Base-by-base conservation (phyloP, 306 rosid species). In the Cicer pinnatifidum region DNA sequence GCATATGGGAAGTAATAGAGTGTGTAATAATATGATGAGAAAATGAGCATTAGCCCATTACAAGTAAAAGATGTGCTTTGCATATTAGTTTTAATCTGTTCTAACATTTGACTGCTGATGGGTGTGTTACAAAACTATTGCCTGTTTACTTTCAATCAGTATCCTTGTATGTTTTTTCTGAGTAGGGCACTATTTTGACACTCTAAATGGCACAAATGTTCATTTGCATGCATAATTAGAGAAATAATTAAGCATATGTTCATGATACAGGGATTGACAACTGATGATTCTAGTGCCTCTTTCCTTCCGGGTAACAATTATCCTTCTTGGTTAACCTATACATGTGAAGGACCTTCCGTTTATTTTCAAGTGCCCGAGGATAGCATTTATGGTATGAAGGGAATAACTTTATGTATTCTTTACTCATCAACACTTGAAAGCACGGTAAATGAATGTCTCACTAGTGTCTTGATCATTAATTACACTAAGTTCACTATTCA, bases 251-350 rank as follows among this genome's bases (percentile, higher is more conserved):
- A 28, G 28, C 46, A 58, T 44, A 33, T 13, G 33, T 67, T 39
- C 8, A 3, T 67, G 43, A 39, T n/a, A 56, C 61, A 72, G 78
- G 74, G 61, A 54, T 72, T 73, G 69, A 19, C 6, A 9, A 9
- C 59, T 39, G 59, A 52, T n/a, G 67, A 35, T 51, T 52, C 66
- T 19, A 40, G 28, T 54, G 44, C 20, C 38, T 8, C 47, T 66
- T 11, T 5, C 45, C 65, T 73, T 15, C 83, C 63, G 3, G 63
- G 75, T 35, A 63, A 72, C 16, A 78, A 78, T 40, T 61, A 41
- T 11, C 82, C 82, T 41, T 33, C 12, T 35, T 78, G 82, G 82
- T 45, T 64, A 44, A 4, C 52, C 19, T 46, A 65, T 16, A 73
- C 7, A 17, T 35, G 57, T 13, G 33, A 57, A 67, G 75, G 65